Evolutionary conservation across 2,329 filamentous ascomycete genomes (phyloP).

Genomic region (Tricladium varicosporioides): DNA sequence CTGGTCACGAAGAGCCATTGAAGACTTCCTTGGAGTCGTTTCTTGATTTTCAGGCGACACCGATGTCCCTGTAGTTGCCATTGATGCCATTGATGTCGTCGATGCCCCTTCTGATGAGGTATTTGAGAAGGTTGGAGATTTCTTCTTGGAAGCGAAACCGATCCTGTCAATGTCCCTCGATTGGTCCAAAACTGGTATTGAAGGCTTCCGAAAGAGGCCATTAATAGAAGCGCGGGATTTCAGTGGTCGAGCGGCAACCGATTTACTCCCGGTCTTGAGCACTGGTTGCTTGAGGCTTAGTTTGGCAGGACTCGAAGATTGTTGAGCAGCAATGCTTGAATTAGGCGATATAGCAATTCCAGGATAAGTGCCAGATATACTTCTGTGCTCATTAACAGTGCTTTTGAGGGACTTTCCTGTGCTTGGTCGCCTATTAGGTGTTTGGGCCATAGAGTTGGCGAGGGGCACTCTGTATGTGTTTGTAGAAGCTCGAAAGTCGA

Average conservation of each 20-base stretch:
- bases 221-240: slow-evolving; percentile 53
- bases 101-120: slow-evolving; percentile 28
- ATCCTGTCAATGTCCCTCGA: slow-evolving; percentile 24
- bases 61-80: slow-evolving; percentile 17
- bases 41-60: slow-evolving; percentile 36
- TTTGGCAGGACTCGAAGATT: slow-evolving; percentile 36
- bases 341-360: slow-evolving; percentile 37
- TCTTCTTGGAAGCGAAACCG: slow-evolving; percentile 25
- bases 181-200: slow-evolving; percentile 42
- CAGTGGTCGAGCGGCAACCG: slow-evolving; percentile 43
- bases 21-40: slow-evolving; percentile 62
- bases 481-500: slow-evolving; percentile 44
- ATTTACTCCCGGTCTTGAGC: slow-evolving; percentile 45
- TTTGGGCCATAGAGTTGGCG: slow-evolving; percentile 41
- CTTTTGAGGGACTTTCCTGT: slow-evolving; percentile 38
- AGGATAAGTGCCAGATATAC: slow-evolving; percentile 16
- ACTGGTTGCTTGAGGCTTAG: slow-evolving; percentile 24
- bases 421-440: slow-evolving; percentile 39
- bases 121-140: slow-evolving; percentile 28
- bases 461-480: slow-evolving; percentile 44
- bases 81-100: slow-evolving; percentile 21
- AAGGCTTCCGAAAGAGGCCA: slow-evolving; percentile 55
- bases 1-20: slow-evolving; percentile 78
- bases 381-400: slow-evolving; percentile 30
- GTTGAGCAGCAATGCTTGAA: slow-evolving; percentile 30